These are phyloP conservation scores for Trypanosoma boissoni DNA, from an alignment of 208 protist species.

Conservation along the genomic window DNA sequence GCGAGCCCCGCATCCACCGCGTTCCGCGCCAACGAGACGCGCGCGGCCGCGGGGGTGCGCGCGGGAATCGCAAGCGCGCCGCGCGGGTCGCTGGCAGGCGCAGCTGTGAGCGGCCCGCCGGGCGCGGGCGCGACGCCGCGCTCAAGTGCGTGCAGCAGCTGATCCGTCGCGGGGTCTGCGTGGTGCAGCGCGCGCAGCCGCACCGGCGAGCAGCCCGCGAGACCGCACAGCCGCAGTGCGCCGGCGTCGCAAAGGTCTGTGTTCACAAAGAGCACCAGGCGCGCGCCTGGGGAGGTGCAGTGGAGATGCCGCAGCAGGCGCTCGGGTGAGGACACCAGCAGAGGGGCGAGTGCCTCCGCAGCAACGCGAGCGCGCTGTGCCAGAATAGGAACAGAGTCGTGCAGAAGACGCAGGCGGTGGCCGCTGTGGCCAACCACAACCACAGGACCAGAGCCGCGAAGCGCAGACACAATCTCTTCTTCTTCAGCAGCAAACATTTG, in stretches of 20 bases:
- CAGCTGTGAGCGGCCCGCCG: neutral
- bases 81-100: neutral
- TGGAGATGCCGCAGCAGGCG: neutral
- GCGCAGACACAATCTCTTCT: neutral
- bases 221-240: neutral
- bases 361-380: neutral
- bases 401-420: conserved; percentile 7
- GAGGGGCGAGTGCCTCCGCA: neutral
- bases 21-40: conserved; percentile 1
- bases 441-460: conserved; percentile 8
- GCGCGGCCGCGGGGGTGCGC: neutral
- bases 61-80: conserved; percentile 11
- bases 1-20: neutral
- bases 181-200: conserved; percentile 11
- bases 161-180: neutral
- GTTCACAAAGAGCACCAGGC: conserved; percentile 20
- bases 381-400: conserved; percentile 6
- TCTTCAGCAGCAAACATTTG: conserved; percentile 9
- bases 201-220: neutral
- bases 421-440: conserved; percentile 21
- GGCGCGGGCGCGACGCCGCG: neutral
- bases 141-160: conserved; percentile 11
- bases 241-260: conserved; percentile 14
- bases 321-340: conserved; percentile 3
- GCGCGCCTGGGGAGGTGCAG: neutral